Evolutionary conservation across 148 eudicot genomes (phyloP).

Genomic region (Simmondsia chinensis): DNA sequence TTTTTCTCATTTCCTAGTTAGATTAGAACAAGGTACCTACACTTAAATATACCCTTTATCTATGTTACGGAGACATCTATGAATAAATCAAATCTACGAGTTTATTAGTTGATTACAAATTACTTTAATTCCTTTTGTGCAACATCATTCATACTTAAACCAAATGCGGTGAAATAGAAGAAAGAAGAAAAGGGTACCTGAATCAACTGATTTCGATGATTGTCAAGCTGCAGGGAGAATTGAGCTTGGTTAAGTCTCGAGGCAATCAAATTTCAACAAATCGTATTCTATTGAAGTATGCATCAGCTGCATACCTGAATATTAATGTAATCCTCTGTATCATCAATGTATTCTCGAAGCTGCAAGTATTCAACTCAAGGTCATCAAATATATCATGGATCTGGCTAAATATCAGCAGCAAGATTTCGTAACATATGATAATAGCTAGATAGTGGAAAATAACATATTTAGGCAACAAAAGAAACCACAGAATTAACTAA

Average conservation of each 20-base stretch:
- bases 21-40: too few relatives aligned
- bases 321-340: constrained; percentile 76
- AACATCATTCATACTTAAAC: background rate
- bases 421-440: too few relatives aligned
- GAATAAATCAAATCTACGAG: too few relatives aligned
- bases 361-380: constrained; percentile 22
- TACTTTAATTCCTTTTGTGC: too few relatives aligned
- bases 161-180: background rate
- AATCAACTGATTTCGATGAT: constrained; percentile 72
- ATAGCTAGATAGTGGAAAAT: too few relatives aligned
- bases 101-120: background rate
- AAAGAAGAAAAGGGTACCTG: constrained; percentile 26
- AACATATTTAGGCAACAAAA: too few relatives aligned
- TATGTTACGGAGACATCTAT: too few relatives aligned
- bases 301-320: constrained; percentile 37
- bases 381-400: too few relatives aligned
- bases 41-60: too few relatives aligned
- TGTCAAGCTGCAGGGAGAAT: constrained; percentile 55
- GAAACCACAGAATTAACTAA: too few relatives aligned
- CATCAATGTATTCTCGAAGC: constrained; percentile 73
- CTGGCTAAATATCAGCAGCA: too few relatives aligned
- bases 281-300: background rate
- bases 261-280: constrained; percentile 1
- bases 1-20: too few relatives aligned
- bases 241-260: constrained; percentile 4